Evolutionary conservation across 306 rosid species (phyloP), one percentile per base, ranked within the genome.

Genomic region (Cicer yamashitae): DNA sequence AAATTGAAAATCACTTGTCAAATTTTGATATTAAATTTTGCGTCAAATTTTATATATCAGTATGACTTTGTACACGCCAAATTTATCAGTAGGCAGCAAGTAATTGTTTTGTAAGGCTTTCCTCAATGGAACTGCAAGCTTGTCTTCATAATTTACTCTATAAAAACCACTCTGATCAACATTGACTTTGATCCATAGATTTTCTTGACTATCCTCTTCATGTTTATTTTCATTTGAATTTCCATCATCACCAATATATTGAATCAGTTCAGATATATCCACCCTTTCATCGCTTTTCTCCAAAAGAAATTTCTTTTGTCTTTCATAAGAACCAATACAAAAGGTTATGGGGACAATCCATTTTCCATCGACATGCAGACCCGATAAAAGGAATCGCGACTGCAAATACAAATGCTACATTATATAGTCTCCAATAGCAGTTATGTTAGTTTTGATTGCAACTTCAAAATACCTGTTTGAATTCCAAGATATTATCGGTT

Each of bases 311-410:
- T 61, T 87, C 70, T 78, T 81, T 79, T 18, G 47, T 46, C 45
- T 75, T 18, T 79, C 44, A 10, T 86, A 88, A 34, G 91, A 86
- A 65, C 91, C 87, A 10, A 88, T 13, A 22, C 85, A 77, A 73
- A 90, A 79, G 7, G 84, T 88, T 79, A 90, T 44, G 39, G 90
- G 92, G 68, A 90, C 76, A 67, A 83, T 84, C 89, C 96, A 90
- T 60, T 77, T 54, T 65, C 84, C 82, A 69, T 77, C 91, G 70
- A 77, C 77, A 20, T 58, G 82, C 10, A 18, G 34, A n/a, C 89
- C 87, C 6, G 89, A 85, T 46, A 64, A 84, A 75, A 74, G 80
- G 76, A 90, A 90, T 22, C 79, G 88, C 46, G 87, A 77, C 96
- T 84, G 88, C 82, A 79, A 81, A 74, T 59, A 22, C 44, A 39